Conservation (phyloP, 495 filamentous ascomycete genomes). For the Penicillium paxilli region DNA sequence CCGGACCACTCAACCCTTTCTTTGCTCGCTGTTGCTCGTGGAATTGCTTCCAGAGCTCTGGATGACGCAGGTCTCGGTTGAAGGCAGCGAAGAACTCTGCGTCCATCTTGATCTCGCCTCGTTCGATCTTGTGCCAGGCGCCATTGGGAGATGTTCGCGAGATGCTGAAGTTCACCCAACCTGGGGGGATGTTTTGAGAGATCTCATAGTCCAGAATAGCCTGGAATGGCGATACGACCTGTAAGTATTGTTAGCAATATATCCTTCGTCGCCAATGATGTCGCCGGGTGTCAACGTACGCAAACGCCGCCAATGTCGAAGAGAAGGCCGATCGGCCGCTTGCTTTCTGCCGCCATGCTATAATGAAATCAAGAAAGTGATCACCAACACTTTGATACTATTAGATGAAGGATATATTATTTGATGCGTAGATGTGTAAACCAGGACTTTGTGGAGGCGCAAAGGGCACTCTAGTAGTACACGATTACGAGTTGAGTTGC, state of each 20-base stretch:
- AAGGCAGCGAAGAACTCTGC: conserved; percentile 75
- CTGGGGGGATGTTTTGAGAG: conserved; percentile 69
- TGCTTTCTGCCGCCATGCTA: conserved; percentile 39
- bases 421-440: neutral
- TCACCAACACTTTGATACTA: neutral
- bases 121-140: conserved; percentile 83
- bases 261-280: neutral
- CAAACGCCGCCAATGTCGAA: conserved; percentile 98
- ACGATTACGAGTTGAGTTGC: conserved; percentile 12
- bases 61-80: conserved; percentile 67
- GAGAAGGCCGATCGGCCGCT: conserved; percentile 73
- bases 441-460: conserved; percentile 8
- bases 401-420: neutral
- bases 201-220: conserved; percentile 88
- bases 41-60: conserved; percentile 65
- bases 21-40: conserved; percentile 41
- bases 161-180: conserved; percentile 91
- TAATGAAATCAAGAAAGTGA: neutral
- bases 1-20: conserved; percentile 19
- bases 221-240: conserved; percentile 92
- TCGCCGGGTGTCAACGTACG: conserved; percentile 54
- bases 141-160: conserved; percentile 74
- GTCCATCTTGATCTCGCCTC: conserved; percentile 71
- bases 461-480: neutral
- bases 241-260: conserved; percentile 1